A percentile compares a stretch with the other conserved stretches of the same genome.
Evolutionary conservation across 768 basidiomycete genomes (phyloP).

Genomic region (Boletus fagicola): DNA sequence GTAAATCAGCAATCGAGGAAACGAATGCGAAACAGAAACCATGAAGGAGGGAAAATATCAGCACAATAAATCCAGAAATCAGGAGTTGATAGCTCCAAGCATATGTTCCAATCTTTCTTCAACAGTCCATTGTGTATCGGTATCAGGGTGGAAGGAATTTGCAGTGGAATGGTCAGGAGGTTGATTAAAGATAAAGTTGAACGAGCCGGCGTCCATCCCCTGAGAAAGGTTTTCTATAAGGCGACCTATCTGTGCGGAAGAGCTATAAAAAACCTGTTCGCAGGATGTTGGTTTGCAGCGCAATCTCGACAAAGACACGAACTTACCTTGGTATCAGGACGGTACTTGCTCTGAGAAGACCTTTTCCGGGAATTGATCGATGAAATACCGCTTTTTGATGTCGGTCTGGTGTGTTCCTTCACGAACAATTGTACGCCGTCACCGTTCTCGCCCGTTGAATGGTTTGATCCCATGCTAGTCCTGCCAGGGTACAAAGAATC

Average conservation of each 20-base stretch:
- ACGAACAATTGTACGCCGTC: slow-evolving; percentile 67
- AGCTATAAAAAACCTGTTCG: slow-evolving; percentile 39
- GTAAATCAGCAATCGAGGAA: slow-evolving; percentile 20
- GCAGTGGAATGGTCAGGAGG: slow-evolving; percentile 54
- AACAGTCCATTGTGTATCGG: slow-evolving; percentile 64
- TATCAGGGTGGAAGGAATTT: slow-evolving; percentile 59
- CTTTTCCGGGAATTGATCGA: slow-evolving; percentile 65
- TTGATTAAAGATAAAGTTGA: slow-evolving; percentile 62
- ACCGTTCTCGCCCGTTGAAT: slow-evolving; percentile 48
- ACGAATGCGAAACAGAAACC: slow-evolving; percentile 14
- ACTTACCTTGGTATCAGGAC: slow-evolving; percentile 83
- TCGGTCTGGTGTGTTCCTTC: slow-evolving; percentile 68
- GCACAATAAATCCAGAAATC: slow-evolving; percentile 28
- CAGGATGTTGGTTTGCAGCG: slow-evolving; percentile 9
- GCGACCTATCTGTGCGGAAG: slow-evolving; percentile 75
- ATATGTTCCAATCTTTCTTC: slow-evolving; percentile 77
- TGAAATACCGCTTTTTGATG: slow-evolving; percentile 62
- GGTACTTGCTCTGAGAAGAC: slow-evolving; percentile 47
- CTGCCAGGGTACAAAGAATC: slow-evolving; percentile 68
- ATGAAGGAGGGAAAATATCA: slow-evolving; percentile 10
- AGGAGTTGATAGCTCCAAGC: slow-evolving; percentile 44
- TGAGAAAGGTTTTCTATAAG: slow-evolving; percentile 82
- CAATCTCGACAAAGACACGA: slow-evolving; percentile 8
- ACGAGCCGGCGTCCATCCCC: slow-evolving; percentile 78
- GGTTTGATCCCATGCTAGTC: slow-evolving; percentile 73